Evolutionary conservation across 2,329 filamentous ascomycete species (phyloP).

Genomic region (Knoxdaviesia capensis): DNA sequence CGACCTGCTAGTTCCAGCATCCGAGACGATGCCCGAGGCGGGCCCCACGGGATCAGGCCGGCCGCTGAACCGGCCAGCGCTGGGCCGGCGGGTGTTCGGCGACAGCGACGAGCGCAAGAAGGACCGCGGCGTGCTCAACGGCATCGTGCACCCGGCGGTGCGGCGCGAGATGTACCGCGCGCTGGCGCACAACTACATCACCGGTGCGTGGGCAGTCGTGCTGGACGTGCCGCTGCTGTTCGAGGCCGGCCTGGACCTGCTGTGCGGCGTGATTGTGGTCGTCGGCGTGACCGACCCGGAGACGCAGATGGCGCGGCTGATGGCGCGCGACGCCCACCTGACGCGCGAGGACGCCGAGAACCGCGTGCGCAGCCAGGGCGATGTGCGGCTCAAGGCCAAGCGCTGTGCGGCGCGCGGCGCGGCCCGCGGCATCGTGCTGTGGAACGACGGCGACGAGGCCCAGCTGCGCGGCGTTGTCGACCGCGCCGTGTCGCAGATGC

Average conservation of each 20-base stretch:
- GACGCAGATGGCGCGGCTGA: constrained; percentile 64
- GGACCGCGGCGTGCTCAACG: constrained; percentile 63
- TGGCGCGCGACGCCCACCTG: constrained; percentile 57
- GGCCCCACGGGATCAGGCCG: constrained; percentile 42
- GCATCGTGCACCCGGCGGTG: constrained; percentile 85
- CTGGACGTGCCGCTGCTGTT: constrained; percentile 85
- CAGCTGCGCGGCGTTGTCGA: constrained; percentile 49
- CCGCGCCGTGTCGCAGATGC: constrained; percentile 42
- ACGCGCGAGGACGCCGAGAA: constrained; percentile 74
- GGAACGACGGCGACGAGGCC: constrained; percentile 66
- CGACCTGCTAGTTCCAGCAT: constrained; percentile 52
- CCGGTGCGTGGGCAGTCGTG: constrained; percentile 72
- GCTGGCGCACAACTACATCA: constrained; percentile 52
- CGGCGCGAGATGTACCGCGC: constrained; percentile 60
- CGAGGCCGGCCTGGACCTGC: constrained; percentile 65
- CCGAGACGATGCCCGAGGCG: constrained; percentile 27
- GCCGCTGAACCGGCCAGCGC: constrained; percentile 66
- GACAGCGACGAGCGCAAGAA: constrained; percentile 45
- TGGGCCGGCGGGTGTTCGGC: constrained; percentile 77
- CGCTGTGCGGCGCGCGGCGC: constrained; percentile 45
- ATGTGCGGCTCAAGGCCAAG: constrained; percentile 66
- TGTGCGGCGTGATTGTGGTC: constrained; percentile 72
- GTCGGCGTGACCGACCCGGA: constrained; percentile 65
- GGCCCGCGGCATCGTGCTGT: constrained; percentile 59
- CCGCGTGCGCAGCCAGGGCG: constrained; percentile 67